Conservation (phyloP, 345 rosid species). For the Psidium guajava region DNA sequence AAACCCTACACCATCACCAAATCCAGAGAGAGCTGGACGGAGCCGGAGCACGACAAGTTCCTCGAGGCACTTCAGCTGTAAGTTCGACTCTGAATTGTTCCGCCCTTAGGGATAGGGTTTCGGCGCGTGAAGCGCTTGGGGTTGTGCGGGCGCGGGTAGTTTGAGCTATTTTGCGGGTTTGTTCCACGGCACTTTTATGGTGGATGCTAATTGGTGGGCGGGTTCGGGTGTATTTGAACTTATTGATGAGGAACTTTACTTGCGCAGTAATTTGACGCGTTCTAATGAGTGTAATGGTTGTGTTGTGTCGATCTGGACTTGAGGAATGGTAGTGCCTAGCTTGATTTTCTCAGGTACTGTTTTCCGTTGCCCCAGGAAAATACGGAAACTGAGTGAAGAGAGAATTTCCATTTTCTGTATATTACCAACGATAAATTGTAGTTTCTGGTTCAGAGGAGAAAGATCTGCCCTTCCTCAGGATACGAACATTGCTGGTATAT, state of each 20-base stretch:
- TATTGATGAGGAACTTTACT: background rate
- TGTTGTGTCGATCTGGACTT: background rate
- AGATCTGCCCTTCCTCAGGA: background rate
- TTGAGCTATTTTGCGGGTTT: background rate
- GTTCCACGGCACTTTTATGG: background rate
- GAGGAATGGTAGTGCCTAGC: background rate
- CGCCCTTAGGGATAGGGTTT: background rate
- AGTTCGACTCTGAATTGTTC: background rate
- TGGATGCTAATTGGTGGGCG: background rate
- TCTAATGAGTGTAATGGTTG: background rate
- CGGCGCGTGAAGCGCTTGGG: background rate
- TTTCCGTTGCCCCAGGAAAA: background rate
- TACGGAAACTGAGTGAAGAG: background rate
- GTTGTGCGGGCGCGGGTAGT: background rate
- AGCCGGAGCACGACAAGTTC: slow-evolving; percentile 93
- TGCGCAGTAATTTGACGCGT: background rate
- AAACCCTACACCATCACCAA: slow-evolving; percentile 84
- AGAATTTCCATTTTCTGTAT: background rate
- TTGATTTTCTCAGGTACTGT: background rate
- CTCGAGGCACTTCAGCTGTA: slow-evolving; percentile 93
- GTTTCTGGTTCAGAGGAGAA: background rate
- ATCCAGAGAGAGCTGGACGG: slow-evolving; percentile 95
- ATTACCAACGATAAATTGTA: background rate
- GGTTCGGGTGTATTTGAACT: background rate
- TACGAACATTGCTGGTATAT: background rate